A percentile compares a stretch with the other conserved stretches of the same genome.
Conservation (phyloP, 208 protist species). For the Naegleria gruberi region DNA sequence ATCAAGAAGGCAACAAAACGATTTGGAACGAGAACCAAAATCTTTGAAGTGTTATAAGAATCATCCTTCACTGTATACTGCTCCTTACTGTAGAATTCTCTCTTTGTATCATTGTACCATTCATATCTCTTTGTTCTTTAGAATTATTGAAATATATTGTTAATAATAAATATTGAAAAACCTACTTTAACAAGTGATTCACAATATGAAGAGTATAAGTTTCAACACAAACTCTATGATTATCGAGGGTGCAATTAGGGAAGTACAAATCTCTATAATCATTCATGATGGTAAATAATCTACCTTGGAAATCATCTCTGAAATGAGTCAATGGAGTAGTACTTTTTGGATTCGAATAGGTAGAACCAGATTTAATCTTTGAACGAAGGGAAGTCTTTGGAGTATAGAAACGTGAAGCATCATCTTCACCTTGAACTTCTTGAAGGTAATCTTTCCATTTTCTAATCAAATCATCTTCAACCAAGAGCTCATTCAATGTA, state of each 20-base stretch:
- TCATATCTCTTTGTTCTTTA: conserved; percentile 18
- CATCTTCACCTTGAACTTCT: background rate
- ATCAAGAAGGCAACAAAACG: background rate
- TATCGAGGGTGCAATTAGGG: background rate
- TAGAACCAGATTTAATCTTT: background rate
- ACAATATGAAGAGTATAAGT: background rate
- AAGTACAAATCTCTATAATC: conserved; percentile 22
- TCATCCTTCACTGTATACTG: background rate
- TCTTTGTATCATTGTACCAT: background rate
- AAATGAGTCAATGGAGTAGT: background rate
- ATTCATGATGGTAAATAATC: conserved; percentile 11
- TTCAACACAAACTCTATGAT: background rate
- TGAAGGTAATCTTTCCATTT: background rate
- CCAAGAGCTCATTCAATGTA: background rate
- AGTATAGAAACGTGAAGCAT: no score
- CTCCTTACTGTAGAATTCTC: background rate
- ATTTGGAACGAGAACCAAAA: background rate
- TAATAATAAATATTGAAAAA: background rate
- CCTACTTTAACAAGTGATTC: conserved; percentile 1
- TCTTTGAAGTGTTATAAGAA: background rate
- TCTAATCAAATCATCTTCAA: background rate
- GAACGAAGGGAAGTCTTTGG: background rate
- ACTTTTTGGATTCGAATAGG: background rate
- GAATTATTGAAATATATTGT: background rate
- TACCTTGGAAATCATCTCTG: background rate